These are phyloP conservation scores for Sarcodon aspratus DNA, from an alignment of 768 basidiomycete species.

Conservation along the genomic window DNA sequence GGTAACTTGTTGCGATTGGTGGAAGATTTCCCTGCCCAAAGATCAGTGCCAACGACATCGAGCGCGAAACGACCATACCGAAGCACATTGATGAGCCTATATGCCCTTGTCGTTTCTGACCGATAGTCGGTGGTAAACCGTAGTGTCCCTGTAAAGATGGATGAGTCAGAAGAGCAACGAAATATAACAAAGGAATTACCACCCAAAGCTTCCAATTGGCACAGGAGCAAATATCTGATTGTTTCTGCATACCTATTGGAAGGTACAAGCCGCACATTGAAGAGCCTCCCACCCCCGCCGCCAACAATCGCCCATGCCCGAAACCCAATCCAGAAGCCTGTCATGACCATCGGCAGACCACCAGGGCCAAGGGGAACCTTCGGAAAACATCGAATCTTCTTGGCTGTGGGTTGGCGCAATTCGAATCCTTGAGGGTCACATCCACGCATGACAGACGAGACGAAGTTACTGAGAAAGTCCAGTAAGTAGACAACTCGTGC, in stretches of 20 bases:
- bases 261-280: constrained; percentile 25
- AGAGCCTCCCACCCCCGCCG: constrained; percentile 18
- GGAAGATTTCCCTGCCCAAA: constrained; percentile 14
- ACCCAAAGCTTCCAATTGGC: no score
- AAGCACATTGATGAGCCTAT: constrained; percentile 19
- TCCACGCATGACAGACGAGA: constrained; percentile 17
- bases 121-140: constrained; percentile 25
- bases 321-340: constrained; percentile 28
- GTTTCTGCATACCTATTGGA: no score
- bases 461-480: constrained; percentile 5
- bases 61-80: constrained; percentile 18
- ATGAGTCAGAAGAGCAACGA: constrained; percentile 1
- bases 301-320: constrained; percentile 25
- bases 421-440: constrained; percentile 18
- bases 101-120: constrained; percentile 22
- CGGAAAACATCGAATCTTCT: constrained; percentile 10
- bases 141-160: constrained; percentile 17
- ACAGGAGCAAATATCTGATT: no score
- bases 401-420: constrained; percentile 14
- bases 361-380: constrained; percentile 20
- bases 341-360: constrained; percentile 30
- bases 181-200: constrained; percentile 10
- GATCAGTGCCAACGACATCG: background rate
- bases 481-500: no score
- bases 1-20: constrained; percentile 12